Evolutionary conservation across 225 moss, liverwort and hornwort genomes (phyloP).

Genomic region (Bryum argenteum): DNA sequence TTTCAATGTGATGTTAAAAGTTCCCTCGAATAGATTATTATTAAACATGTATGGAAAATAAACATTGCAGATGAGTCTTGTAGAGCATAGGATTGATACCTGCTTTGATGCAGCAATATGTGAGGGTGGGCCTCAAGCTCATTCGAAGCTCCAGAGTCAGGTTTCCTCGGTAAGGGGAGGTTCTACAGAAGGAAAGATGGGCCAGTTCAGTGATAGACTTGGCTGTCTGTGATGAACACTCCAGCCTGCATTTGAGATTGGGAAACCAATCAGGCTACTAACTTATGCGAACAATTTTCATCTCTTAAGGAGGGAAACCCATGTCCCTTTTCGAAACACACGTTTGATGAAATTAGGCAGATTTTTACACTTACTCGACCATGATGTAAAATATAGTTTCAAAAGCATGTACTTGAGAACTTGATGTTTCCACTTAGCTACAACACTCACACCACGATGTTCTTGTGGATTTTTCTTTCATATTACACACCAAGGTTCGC

Average conservation of each 20-base stretch:
- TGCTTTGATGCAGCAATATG: conserved; percentile 33
- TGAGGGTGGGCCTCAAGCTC: conserved; percentile 23
- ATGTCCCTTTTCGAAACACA: neutral
- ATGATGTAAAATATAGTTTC: no score
- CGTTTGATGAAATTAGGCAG: neutral
- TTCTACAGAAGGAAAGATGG: conserved; percentile 59
- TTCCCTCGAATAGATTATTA: no score
- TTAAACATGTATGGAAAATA: neutral
- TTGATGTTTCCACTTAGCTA: no score
- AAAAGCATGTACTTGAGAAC: no score
- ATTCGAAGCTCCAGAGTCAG: conserved; percentile 13
- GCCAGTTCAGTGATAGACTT: conserved; percentile 49
- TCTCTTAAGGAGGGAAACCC: no score
- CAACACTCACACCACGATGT: no score
- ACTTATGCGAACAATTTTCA: no score
- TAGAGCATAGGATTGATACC: conserved; percentile 13
- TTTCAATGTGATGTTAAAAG: no score
- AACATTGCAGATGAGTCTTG: neutral
- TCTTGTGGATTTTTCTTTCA: no score
- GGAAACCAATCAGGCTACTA: conserved; percentile 55
- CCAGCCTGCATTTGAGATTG: conserved; percentile 65
- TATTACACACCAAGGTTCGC: no score
- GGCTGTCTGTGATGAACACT: conserved; percentile 51
- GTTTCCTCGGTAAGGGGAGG: conserved; percentile 23
- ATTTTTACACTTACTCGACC: no score